A percentile compares a stretch with the other conserved stretches of the same genome.
phyloP scores from a whole-genome alignment of 768 basidiomycete species.

The Mycena maculata region DNA sequence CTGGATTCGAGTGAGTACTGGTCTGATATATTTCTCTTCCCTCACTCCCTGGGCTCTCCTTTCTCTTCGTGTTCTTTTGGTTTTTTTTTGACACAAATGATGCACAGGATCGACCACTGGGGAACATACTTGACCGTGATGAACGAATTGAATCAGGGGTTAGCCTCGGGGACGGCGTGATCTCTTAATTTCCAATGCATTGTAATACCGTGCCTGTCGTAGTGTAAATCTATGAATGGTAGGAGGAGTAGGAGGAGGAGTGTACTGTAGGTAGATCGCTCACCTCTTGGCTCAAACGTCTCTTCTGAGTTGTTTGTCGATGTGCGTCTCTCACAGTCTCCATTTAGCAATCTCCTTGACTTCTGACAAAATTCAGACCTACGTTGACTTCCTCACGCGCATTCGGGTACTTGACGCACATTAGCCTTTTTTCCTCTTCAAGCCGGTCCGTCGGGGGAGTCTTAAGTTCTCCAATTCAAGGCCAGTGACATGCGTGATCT shows the following conservation, averaged over 20 bases:
- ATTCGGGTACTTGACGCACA: conserved; percentile 55
- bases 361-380: conserved; percentile 50
- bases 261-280: no score
- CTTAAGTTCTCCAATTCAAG: not conserved
- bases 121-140: not conserved
- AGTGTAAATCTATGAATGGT: no score
- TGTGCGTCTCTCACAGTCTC: no score
- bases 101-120: not conserved
- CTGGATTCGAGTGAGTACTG: conserved; percentile 56
- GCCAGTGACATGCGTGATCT: not conserved
- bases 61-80: not conserved
- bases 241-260: no score
- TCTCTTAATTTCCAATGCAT: no score
- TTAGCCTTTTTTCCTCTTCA: conserved; percentile 65
- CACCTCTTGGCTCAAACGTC: no score
- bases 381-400: conserved; percentile 56
- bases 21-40: not conserved
- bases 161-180: no score
- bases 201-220: no score
- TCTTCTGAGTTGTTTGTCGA: no score
- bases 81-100: not conserved
- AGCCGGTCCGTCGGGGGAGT: conserved; percentile 52
- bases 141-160: not conserved
- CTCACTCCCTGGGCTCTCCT: not conserved
- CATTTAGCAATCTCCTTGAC: no score